Evolutionary conservation across 306 rosid species (phyloP), one percentile per base, ranked within the genome.

Genomic region (Cyclanthera cordifolia): DNA sequence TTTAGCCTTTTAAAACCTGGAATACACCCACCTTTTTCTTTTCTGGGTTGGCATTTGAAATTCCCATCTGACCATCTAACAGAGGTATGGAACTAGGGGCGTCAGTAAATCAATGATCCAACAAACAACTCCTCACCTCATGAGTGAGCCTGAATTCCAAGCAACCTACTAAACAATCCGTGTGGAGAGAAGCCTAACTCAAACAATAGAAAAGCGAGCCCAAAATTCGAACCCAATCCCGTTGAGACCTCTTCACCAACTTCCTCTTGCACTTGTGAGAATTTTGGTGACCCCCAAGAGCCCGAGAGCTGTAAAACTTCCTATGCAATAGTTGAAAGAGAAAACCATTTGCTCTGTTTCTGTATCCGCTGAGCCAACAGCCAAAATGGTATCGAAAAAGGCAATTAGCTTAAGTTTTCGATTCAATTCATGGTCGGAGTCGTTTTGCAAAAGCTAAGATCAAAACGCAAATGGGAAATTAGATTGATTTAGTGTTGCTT

Each of bases 221-320:
- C 72, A 1, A 82, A 77, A 34, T 17, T 34, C 25, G 73, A 74
- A 19, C 70, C 39, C 14, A 78, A 61, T 71, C 72, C 73, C 70
- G 81, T 54, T 73, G 83, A n/a, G 86, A 81, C 73, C 89, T 87
- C 66, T 89, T 92, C 0, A 85, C 92, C 3, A 92, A 72, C 13
- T 82, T 92, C 61, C 97, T 82, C 78, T 92, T 96, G n/a, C 97
- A 75, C 50, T 92, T 92, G 34, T 92, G 97, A 13, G 97, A 96
- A 77, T 92, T 92, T 64, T 92, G 97, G 80, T 92, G 97, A 5
- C 97, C 97, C 4, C 97, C 97, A 32, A 92, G 97, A 39, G 97
- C 97, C 73, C 89, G 97, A 2, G 97, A 92, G 27, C 96, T 89
- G 75, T 88, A 89, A 54, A 92, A 92, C 74, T 89, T 89, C 60